phyloP scores from a whole-genome alignment of 2,329 filamentous ascomycete species.

The Cladorrhinum sp. region DNA sequence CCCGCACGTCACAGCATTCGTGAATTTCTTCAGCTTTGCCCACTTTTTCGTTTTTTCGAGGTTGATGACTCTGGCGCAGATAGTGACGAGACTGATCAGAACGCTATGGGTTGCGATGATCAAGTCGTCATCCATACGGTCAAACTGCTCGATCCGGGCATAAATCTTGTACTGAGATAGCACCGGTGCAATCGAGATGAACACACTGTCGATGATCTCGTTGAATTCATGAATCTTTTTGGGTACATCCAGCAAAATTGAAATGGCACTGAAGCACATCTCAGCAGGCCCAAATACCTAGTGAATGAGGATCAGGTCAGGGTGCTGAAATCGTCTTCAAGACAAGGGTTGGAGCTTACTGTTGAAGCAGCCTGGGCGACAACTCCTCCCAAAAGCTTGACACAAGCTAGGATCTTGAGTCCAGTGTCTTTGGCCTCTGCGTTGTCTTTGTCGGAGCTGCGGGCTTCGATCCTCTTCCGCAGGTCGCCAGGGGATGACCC shows the following conservation, averaged over 20 bases:
- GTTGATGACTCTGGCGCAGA: constrained; percentile 8
- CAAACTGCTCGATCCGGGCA: constrained; percentile 3
- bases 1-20: constrained; percentile 1
- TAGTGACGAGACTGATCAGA: constrained; percentile 9
- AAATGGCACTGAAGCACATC: constrained; percentile 9
- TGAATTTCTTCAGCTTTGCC: constrained; percentile 8
- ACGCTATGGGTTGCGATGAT: constrained; percentile 4
- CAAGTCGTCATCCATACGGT: constrained; percentile 10
- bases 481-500: not conserved
- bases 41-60: constrained; percentile 6
- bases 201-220: constrained; percentile 9
- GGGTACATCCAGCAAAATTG: constrained; percentile 11
- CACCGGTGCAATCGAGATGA: not conserved
- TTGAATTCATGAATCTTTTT: constrained; percentile 7
- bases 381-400: constrained; percentile 4
- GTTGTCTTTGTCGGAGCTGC: not conserved
- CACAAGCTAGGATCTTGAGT: not conserved
- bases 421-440: not conserved
- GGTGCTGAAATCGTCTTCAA: not conserved
- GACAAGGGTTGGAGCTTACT: not conserved
- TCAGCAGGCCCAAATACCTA: constrained; percentile 9
- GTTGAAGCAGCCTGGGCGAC: not conserved
- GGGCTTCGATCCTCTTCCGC: not conserved
- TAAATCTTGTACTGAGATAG: constrained; percentile 13
- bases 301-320: not conserved